Evolutionary conservation across 768 basidiomycete species (phyloP), one percentile per base, ranked within the genome.

Genomic region (Suillus decipiens): DNA sequence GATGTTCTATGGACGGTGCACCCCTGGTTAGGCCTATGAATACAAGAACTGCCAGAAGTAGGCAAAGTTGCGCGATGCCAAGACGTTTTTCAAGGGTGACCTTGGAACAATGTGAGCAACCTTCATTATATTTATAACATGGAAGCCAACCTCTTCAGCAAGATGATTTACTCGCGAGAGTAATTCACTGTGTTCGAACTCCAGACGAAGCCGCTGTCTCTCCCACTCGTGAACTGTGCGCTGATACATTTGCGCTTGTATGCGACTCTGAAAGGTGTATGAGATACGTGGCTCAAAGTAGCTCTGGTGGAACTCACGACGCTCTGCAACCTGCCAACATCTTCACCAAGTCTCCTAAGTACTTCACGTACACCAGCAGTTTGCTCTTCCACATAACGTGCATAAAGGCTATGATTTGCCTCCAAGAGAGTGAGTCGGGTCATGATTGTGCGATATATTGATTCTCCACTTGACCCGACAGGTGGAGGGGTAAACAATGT

Each of bases 381-480:
- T 70, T 99, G 96, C 71, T 96, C 94, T 68, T 95, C 95, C 14
- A 97, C 88, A 71, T 97, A 99, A 19, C 87, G 76, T 24, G 88
- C 84, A 50, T 93, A 89, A 4, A 98, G 80, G 0, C 93, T 93
- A 55, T 95, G 90, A 68, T 96, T 97, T 10, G 84, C 84, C 74
- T 99, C 96, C 15, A 99, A 82, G 7, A 86, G 85, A 2, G 86
- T 85, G 12, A 99, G 82, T 8, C 95, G 89, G 68, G 97, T 96
- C 87, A 96, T 96, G 68, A 99, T 99, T 14, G 90, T 93, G 9
- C 95, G 89, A 70, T 97, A 99, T 67, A 99, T 95, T 2, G 94
- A 96, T 73, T 99, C 97, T 28, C 92, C 93, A 14, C 68, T 56
- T 61, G 73, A 66, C 12, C 51, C 59, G 17, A 57, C 39, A 3